A percentile compares a stretch with the other conserved stretches of the same genome.
Conservation (phyloP, 306 rosid genomes). For the Sicyos edulis region DNA sequence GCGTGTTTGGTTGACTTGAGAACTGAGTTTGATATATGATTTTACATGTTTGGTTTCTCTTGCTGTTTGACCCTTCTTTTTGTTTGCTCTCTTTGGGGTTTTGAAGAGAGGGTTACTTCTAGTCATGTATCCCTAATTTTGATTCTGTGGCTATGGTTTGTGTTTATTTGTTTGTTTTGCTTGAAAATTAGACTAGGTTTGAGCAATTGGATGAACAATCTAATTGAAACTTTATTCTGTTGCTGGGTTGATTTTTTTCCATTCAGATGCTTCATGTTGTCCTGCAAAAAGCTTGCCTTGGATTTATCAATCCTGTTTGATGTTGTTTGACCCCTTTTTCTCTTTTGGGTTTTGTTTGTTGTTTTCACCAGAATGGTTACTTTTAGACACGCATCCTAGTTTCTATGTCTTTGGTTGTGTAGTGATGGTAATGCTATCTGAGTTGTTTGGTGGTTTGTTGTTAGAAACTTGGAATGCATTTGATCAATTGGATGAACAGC, state of each 20-base stretch:
- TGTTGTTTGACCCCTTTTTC: not conserved
- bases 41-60: conserved; percentile 11
- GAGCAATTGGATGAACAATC: conserved; percentile 1
- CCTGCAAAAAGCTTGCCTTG: not conserved
- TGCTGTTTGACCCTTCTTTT: not conserved
- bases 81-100: not conserved
- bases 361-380: not conserved
- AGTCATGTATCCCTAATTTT: not conserved
- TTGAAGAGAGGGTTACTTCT: not conserved
- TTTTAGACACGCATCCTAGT: not conserved
- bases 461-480: not conserved
- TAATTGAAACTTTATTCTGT: not conserved
- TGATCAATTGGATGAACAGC: not conserved
- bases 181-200: not conserved
- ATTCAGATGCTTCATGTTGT: conserved; percentile 8
- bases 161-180: not conserved
- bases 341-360: conserved; percentile 3
- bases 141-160: not conserved
- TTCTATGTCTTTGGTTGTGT: not conserved
- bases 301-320: not conserved
- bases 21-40: conserved; percentile 29
- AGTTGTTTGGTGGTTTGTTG: conserved; percentile 12
- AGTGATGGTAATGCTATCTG: not conserved
- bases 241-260: not conserved
- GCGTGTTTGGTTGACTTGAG: conserved; percentile 34